A percentile compares a stretch with the other conserved stretches of the same genome.
phyloP scores from a whole-genome alignment of 1,139 yeast genomes.

The Nakaseomyces bracarensis region DNA sequence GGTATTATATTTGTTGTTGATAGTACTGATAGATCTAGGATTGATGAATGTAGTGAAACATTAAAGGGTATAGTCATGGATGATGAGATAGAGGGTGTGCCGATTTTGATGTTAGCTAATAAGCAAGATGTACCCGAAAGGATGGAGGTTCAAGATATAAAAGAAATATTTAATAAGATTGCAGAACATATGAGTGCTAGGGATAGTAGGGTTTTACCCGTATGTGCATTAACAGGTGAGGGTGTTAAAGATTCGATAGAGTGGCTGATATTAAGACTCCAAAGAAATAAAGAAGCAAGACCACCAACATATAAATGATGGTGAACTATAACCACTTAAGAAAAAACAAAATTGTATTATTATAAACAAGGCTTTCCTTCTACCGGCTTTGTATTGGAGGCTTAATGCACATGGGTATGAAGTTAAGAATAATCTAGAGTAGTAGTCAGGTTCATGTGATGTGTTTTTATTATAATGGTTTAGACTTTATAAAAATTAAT shows the following conservation, averaged over 20 bases:
- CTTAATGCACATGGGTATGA: no score
- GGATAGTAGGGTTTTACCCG: constrained; percentile 82
- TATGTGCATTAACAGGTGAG: constrained; percentile 78
- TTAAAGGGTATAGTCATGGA: constrained; percentile 35
- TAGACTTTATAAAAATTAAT: no score
- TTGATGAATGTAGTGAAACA: constrained; percentile 70
- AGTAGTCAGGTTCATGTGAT: no score
- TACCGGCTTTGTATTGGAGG: no score
- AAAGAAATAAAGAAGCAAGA: constrained; percentile 65
- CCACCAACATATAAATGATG: constrained; percentile 44
- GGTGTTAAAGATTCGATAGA: constrained; percentile 83
- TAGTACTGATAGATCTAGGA: constrained; percentile 73
- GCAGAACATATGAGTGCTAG: constrained; percentile 82
- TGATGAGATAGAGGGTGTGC: constrained; percentile 65
- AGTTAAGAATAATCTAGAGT: no score
- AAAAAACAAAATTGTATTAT: no score
- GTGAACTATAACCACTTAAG: no score
- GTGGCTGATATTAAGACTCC: constrained; percentile 73
- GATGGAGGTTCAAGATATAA: constrained; percentile 67
- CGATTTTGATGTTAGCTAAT: constrained; percentile 88
- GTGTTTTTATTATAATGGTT: no score
- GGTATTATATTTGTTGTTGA: constrained; percentile 90
- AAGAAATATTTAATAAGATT: constrained; percentile 70
- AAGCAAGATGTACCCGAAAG: constrained; percentile 87
- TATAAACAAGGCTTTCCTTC: no score